phyloP scores from a whole-genome alignment of 805 yeast species.

The Ogataea naganishii region DNA sequence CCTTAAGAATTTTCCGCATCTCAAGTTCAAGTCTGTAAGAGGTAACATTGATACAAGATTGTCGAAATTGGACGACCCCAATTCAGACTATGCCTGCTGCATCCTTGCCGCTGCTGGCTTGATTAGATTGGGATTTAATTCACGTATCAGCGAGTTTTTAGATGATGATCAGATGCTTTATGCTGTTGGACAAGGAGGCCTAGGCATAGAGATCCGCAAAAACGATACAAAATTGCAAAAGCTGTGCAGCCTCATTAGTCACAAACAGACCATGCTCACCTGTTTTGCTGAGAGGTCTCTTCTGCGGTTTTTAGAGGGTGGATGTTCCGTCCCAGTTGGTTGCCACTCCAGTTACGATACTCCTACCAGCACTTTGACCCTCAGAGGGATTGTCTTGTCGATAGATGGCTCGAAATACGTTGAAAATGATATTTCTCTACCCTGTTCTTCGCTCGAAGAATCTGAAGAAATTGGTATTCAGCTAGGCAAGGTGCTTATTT shows the following conservation, averaged over 20 bases:
- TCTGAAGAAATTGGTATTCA: conserved; percentile 62
- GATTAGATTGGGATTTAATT: conserved; percentile 58
- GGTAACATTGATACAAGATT: conserved; percentile 79
- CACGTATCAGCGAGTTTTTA: conserved; percentile 66
- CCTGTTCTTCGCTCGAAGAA: conserved; percentile 41
- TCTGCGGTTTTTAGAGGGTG: conserved; percentile 88
- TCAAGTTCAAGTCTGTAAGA: conserved; percentile 75
- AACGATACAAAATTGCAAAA: conserved; percentile 51
- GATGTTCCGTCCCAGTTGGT: conserved; percentile 97
- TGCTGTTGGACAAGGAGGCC: conserved; percentile 99
- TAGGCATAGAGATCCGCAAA: conserved; percentile 82
- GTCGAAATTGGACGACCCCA: too few species aligned
- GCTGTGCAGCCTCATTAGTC: conserved; percentile 57
- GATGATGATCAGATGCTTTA: conserved; percentile 78
- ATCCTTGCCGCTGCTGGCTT: conserved; percentile 92
- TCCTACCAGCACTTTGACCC: conserved; percentile 31
- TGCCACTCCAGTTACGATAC: conserved; percentile 51
- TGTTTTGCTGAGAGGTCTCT: conserved; percentile 85
- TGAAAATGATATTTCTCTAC: too few species aligned
- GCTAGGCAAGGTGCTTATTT: conserved; percentile 59
- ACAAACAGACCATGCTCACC: conserved; percentile 56
- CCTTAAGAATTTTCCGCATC: conserved; percentile 64
- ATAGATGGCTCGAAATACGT: conserved; percentile 75
- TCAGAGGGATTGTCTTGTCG: conserved; percentile 71
- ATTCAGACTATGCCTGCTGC: conserved; percentile 68